Base-by-base conservation (phyloP, 2,329 filamentous ascomycete species). In the Calonectria naviculata region DNA sequence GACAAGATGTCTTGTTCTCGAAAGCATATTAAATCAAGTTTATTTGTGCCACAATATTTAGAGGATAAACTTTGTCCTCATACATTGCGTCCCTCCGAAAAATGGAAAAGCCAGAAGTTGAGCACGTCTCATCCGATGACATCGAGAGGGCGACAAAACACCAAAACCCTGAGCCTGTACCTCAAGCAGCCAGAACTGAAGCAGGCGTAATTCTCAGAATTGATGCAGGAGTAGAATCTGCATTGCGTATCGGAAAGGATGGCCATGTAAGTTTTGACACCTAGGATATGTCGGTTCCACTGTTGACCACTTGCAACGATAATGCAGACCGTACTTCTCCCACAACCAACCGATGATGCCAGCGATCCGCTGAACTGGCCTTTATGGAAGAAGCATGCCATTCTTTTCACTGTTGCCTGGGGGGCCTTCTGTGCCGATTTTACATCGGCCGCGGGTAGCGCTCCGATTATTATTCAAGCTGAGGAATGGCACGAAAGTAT, bases 301-400 rank as follows among this genome's bases (percentile, higher is more conserved):
- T 10, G 1, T 34, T 64, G 3, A 46, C 19, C 5, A 13, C 24
- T 2, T 42, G 8, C 8, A 2, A 26, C 36, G 3, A 24, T 31
- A 19, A 19, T 28, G 13, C 6, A 74, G 67, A 76, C 72, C 5
- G 65, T 76, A 2, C 68, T 77, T 24, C 58, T 76, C 9, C 74
- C 75, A 3, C 73, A 77, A 34, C 75, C 74, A 2, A 70, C 71
- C 1, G 68, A 73, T 15, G 70, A 75, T 29, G 67, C 52, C 0
- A 31, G 44, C 4, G 74, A 76, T 26, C 75, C 73, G 1, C 56
- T 77, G 12, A 77, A 77, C 58, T 77, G 75, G 74, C 65, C 71
- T 0, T 66, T 58, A 2, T 56, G 56, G 36, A 77, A 75, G 62
- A 77, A 77, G 36, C 72, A 74, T 29, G 61, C 68, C 15, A 73